Base-by-base conservation (phyloP, 805 yeast genomes). In the Candida tibetensis region DNA sequence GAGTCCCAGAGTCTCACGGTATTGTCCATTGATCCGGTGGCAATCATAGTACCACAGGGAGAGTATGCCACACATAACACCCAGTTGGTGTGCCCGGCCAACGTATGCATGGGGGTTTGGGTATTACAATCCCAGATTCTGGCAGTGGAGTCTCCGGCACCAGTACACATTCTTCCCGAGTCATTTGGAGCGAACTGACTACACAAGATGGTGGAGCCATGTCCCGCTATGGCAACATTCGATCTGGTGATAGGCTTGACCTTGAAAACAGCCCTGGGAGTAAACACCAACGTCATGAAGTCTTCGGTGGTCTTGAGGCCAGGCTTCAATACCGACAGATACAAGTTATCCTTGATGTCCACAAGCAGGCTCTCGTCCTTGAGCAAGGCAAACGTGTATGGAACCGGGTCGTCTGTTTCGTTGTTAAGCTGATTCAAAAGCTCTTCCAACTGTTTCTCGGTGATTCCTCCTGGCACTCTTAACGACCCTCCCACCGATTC, bases 111-210 rank as follows among this genome's bases (percentile, higher is more conserved):
- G 6, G 96, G 96, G 0, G 99, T 93, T 49, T 87, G 93, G 0
- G 98, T 90, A 52, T 88, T 82, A 60, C 96, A 85, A 63, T 90
- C 97, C 99, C 99, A 93, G 33, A 91, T 77, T 57, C 98, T 73
- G 2, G 98, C 97, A 6, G 98, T 90, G 26, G 83, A 78, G 62
- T 93, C 99, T 31, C 99, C 99, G 4, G 96, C 87, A 26, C 99
- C 99, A 0, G 97, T 85, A 28, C 86, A 93, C 83, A 90, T 80
- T 49, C 86, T 71, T 2, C 90, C 74, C 13, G 91, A 78, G 13
- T 90, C 82, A 53, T 85, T 74, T 21, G 99, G 99, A 2, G 99
- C 95, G 72, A 93, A 93, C 45, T 85, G 90, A 29, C 93, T 84
- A 42, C 96, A 86, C 47, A 93, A 68, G 44, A 93, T 87, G 0